These are phyloP conservation scores for Amaranthus cruentus DNA, from an alignment of 148 eudicot genomes.

Conservation along the genomic window DNA sequence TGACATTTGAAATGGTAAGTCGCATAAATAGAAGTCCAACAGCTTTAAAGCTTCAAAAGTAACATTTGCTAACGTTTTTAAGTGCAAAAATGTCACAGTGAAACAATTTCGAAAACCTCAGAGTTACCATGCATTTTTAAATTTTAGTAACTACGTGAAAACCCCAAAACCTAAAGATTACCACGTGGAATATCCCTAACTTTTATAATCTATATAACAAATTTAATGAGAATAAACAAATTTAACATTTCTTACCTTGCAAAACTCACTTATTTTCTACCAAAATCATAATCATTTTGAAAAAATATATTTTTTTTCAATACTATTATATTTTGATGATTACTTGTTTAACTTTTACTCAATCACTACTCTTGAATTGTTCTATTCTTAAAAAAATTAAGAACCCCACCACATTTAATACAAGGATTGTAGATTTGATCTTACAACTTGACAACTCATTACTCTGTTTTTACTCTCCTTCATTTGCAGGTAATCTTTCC, in stretches of 20 bases:
- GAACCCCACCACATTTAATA: constrained; percentile 13
- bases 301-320: not conserved
- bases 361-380: constrained; percentile 4
- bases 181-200: too few relatives aligned
- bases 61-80: too few relatives aligned
- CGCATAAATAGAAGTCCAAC: too few relatives aligned
- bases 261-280: constrained; percentile 12
- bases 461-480: constrained; percentile 14
- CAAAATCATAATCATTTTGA: constrained; percentile 4
- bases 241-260: constrained; percentile 14
- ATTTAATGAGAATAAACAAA: too few relatives aligned
- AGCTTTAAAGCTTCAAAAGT: too few relatives aligned
- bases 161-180: too few relatives aligned
- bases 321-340: constrained; percentile 7
- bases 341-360: constrained; percentile 20
- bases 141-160: too few relatives aligned
- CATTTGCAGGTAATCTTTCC: not conserved
- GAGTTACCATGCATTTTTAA: too few relatives aligned
- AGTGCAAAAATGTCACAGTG: too few relatives aligned
- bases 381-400: constrained; percentile 7
- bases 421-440: not conserved
- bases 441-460: not conserved
- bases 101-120: too few relatives aligned
- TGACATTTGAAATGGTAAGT: too few relatives aligned
- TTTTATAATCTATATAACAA: too few relatives aligned